Base-by-base conservation (phyloP, 2,329 filamentous ascomycete species). In the Neopestalotiopsis rosae region DNA sequence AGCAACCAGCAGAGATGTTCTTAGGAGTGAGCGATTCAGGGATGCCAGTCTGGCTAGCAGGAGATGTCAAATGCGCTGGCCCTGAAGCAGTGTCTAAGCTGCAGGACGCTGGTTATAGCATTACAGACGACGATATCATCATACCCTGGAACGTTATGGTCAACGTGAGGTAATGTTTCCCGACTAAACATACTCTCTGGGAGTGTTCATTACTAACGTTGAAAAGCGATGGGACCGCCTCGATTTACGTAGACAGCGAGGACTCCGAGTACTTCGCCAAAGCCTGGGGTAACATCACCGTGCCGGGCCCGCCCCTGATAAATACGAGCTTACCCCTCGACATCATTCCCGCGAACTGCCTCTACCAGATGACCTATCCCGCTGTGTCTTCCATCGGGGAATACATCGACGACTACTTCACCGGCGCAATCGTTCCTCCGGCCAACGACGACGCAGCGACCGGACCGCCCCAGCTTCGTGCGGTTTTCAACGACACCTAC, bases 71-170 rank as follows among this genome's bases (percentile, higher is more conserved):
- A 34, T 66, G 64, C 9, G 64, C 64, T 17, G 49, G 64, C 0
- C 24, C 64, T 20, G n/a, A 45, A 14, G 64, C 17, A 3, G 64
- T 66, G 7, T 56, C 64, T 2, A 52, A 13, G 7, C 14, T 66
- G 49, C 64, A 40, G 7, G 24, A 59, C 17, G 20, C 52, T n/a
- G 52, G 52, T 5, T 66, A 58, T 24, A 4, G 20, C 9, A 66
- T 66, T 10, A 4, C 12, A 24, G 30, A 59, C 13, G 64, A 66
- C 52, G 64, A 59, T 40, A 17, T 45, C 1, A 57, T 66, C 4
- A 59, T 66, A 57, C 64, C 52, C 24, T 66, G 64, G 64, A 66
- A 59, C 28, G 52, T 66, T n/a, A 40, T n/a, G 52, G 17, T 20
- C 9, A 42, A 59, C 4, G 1, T 5, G 52, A 59, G 64, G 52